These are phyloP conservation scores for Graphiopsis chlorocephala DNA, from an alignment of 2,329 filamentous ascomycete species.

Conservation along the genomic window DNA sequence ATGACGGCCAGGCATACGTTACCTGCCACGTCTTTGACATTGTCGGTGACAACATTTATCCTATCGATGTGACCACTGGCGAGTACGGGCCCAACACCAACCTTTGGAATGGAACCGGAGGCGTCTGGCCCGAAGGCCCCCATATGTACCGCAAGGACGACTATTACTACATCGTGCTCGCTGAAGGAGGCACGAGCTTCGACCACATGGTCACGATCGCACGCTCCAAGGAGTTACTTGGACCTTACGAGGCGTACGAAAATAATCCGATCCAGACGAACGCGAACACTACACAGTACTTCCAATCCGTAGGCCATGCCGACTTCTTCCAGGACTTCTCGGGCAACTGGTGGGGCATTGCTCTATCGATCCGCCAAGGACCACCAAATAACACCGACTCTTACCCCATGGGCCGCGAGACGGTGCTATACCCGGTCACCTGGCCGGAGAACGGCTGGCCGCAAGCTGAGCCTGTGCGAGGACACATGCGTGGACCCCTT, in stretches of 20 bases:
- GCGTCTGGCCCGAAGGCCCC: conserved; percentile 34
- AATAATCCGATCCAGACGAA: conserved; percentile 30
- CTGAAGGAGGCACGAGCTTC: conserved; percentile 39
- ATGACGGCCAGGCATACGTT: conserved; percentile 54
- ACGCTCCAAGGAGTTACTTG: conserved; percentile 37
- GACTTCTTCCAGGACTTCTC: conserved; percentile 54
- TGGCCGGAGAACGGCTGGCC: conserved; percentile 47
- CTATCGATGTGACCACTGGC: conserved; percentile 37
- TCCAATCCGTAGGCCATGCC: conserved; percentile 56
- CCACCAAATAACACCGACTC: conserved; percentile 36
- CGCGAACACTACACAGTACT: conserved; percentile 31
- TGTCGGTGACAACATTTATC: conserved; percentile 33
- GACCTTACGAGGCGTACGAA: conserved; percentile 27
- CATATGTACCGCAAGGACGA: conserved; percentile 37
- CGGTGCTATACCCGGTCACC: conserved; percentile 47
- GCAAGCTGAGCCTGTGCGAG: conserved; percentile 41
- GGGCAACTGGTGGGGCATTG: conserved; percentile 55
- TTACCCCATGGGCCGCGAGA: conserved; percentile 57
- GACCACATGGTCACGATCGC: conserved; percentile 41
- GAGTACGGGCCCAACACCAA: conserved; percentile 23
- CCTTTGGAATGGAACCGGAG: conserved; percentile 37
- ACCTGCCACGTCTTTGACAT: conserved; percentile 34
- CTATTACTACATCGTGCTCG: conserved; percentile 35
- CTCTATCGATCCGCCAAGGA: conserved; percentile 47
- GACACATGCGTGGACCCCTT: conserved; percentile 45